A percentile compares a stretch with the other conserved stretches of the same genome.
These are phyloP conservation scores for Sphagnum tenellum DNA, from an alignment of 225 moss, liverwort and hornwort species.

Conservation along the genomic window DNA sequence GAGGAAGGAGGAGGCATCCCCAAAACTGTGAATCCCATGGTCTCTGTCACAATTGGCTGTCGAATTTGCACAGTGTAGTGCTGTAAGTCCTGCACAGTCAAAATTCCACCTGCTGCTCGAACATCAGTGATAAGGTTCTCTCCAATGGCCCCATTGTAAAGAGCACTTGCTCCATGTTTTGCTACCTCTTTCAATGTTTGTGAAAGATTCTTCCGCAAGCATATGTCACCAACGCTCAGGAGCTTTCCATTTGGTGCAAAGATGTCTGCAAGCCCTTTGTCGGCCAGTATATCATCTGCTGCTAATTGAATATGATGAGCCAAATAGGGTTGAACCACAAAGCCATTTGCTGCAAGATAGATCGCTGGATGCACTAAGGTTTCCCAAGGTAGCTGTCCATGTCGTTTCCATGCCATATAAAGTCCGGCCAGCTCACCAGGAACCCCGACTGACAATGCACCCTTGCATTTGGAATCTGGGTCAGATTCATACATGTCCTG, in stretches of 20 bases:
- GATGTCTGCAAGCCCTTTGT: constrained; percentile 41
- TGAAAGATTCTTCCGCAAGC: constrained; percentile 41
- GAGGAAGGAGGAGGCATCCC: constrained; percentile 91
- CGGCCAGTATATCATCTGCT: constrained; percentile 16
- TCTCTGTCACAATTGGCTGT: constrained; percentile 40
- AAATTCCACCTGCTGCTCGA: constrained; percentile 48
- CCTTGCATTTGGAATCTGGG: constrained; percentile 17
- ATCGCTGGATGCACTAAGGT: constrained; percentile 44
- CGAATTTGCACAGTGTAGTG: constrained; percentile 44
- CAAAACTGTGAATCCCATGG: constrained; percentile 53
- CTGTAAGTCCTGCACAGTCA: constrained; percentile 48
- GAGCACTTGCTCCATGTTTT: constrained; percentile 32
- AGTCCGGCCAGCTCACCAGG: constrained; percentile 78
- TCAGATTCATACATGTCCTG: constrained; percentile 70
- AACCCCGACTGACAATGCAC: constrained; percentile 52
- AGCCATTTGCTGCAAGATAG: constrained; percentile 41
- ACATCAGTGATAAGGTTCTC: constrained; percentile 44
- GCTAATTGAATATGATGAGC: constrained; percentile 11
- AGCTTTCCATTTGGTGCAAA: constrained; percentile 49
- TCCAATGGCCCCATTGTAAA: constrained; percentile 54
- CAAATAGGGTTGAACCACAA: constrained; percentile 47
- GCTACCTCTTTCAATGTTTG: constrained; percentile 40
- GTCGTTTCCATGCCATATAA: constrained; percentile 47
- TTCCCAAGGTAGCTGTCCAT: constrained; percentile 58
- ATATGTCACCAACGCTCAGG: constrained; percentile 40